Conservation (phyloP, 495 filamentous ascomycete genomes). For the Aspergillus biplanus region DNA sequence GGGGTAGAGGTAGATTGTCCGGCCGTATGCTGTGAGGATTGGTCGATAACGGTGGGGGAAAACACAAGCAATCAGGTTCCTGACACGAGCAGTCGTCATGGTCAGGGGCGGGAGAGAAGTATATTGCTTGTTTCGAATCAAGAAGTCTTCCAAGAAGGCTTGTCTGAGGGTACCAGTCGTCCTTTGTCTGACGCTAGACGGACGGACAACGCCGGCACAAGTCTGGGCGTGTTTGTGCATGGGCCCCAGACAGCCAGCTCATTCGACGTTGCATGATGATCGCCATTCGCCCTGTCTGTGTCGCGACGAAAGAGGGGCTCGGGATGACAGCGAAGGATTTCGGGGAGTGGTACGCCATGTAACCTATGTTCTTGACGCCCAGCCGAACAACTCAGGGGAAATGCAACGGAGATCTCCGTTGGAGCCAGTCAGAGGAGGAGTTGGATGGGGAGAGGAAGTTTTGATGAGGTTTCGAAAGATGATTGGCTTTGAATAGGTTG, state of each 20-base stretch:
- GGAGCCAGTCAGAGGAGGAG: not conserved
- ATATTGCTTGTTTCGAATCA: slow-evolving; percentile 19
- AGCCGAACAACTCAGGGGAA: not conserved
- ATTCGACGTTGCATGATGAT: slow-evolving; percentile 14
- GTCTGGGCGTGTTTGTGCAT: not conserved
- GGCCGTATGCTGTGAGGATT: not conserved
- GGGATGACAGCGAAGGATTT: not conserved
- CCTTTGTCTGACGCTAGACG: not conserved
- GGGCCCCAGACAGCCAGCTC: not conserved
- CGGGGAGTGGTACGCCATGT: not conserved
- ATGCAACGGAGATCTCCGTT: not conserved
- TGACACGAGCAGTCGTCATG: not conserved
- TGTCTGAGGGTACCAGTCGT: not conserved
- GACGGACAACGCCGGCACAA: slow-evolving; percentile 11
- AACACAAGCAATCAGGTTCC: slow-evolving; percentile 8
- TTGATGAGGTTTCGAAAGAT: not conserved
- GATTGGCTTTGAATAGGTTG: not conserved
- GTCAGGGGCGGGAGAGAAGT: slow-evolving; percentile 1
- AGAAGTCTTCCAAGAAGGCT: slow-evolving; percentile 19
- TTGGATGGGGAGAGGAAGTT: not conserved
- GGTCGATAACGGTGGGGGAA: not conserved
- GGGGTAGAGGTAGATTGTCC: not conserved
- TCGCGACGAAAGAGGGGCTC: not conserved
- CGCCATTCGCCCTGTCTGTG: not conserved
- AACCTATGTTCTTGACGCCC: not conserved